Evolutionary conservation across 2,329 filamentous ascomycete genomes (phyloP).

Genomic region (Diplocarpon mali): DNA sequence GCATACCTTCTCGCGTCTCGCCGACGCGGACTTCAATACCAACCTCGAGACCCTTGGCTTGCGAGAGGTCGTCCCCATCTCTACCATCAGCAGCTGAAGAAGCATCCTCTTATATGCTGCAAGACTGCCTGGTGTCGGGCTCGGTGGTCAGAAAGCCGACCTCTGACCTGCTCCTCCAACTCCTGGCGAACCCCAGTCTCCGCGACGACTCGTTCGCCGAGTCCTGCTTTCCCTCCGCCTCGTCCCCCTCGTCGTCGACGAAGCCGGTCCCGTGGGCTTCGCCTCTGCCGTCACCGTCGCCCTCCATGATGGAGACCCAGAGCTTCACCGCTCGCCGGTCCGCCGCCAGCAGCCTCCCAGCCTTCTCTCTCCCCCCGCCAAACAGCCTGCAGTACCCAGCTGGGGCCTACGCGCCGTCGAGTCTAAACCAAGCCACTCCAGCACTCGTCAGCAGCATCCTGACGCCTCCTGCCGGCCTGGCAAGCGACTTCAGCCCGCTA

Average conservation of each 20-base stretch:
- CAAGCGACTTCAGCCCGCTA: constrained; percentile 49
- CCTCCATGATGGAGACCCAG: constrained; percentile 43
- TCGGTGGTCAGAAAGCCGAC: constrained; percentile 5
- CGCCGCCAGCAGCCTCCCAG: constrained; percentile 56
- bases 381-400: constrained; percentile 35
- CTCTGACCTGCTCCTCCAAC: constrained; percentile 4
- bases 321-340: constrained; percentile 62
- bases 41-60: background rate
- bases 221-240: background rate
- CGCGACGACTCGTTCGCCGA: background rate
- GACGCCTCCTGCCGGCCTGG: constrained; percentile 35
- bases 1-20: background rate
- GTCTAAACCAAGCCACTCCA: constrained; percentile 28
- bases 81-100: background rate
- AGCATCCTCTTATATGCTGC: constrained; percentile 1
- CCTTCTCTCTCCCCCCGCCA: constrained; percentile 57
- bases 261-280: constrained; percentile 17
- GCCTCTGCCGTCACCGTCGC: constrained; percentile 32
- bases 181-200: constrained; percentile 4
- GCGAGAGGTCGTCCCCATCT: background rate
- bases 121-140: constrained; percentile 5
- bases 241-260: no score
- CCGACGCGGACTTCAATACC: background rate
- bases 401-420: constrained; percentile 39
- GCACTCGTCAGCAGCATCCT: constrained; percentile 31